A percentile compares a stretch with the other conserved stretches of the same genome.
Conservation (phyloP, 768 basidiomycete genomes). For the Rickenella mellea region DNA sequence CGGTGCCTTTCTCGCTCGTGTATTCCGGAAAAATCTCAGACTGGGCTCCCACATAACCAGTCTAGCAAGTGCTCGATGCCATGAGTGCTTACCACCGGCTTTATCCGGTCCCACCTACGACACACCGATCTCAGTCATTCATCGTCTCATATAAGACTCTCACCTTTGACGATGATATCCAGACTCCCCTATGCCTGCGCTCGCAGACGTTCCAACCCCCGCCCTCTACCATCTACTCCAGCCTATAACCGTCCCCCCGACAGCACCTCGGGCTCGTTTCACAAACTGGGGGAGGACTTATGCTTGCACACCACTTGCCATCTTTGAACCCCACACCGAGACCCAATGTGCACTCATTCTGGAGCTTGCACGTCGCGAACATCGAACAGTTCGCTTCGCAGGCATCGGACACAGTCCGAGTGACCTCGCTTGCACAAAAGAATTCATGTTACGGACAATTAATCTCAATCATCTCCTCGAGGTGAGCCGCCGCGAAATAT, state of each 20-base stretch:
- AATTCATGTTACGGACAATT: slow-evolving; percentile 76
- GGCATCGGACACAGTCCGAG: slow-evolving; percentile 92
- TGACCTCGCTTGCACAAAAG: slow-evolving; percentile 85
- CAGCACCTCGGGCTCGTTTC: slow-evolving; percentile 39
- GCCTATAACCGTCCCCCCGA: slow-evolving; percentile 41
- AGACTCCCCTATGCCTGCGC: no score
- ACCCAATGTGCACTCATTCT: slow-evolving; percentile 66
- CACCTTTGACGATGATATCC: no score
- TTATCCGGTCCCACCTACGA: no score
- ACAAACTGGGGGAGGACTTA: slow-evolving; percentile 86
- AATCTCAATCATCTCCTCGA: slow-evolving; percentile 64
- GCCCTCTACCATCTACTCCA: slow-evolving; percentile 44
- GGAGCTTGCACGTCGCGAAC: slow-evolving; percentile 69
- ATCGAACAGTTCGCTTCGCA: slow-evolving; percentile 64
- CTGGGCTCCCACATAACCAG: no score
- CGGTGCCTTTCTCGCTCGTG: no score
- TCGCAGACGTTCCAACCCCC: slow-evolving; percentile 31
- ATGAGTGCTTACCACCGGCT: no score
- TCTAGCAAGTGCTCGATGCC: no score
- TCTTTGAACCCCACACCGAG: slow-evolving; percentile 69
- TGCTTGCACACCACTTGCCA: slow-evolving; percentile 50
- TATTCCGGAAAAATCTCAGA: no score
- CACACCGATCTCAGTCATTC: no score
- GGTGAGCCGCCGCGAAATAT: slow-evolving; percentile 36
- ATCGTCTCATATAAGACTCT: no score